Evolutionary conservation across 2,329 filamentous ascomycete genomes (phyloP).

Genomic region (Phaeosphaeria sp.): DNA sequence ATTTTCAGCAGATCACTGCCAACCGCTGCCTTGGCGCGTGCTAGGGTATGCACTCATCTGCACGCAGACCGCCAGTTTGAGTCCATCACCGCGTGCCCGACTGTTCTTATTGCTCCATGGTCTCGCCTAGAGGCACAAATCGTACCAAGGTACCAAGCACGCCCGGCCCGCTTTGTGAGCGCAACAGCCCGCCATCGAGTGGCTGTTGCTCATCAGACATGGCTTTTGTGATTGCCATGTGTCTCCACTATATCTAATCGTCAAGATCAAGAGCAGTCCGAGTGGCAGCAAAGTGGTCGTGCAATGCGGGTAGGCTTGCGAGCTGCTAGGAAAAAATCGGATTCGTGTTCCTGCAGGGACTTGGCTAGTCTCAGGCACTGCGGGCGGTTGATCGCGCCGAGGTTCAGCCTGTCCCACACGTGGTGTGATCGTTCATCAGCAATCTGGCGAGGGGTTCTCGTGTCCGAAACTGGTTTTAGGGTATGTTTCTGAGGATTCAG

Average conservation of each 20-base stretch:
- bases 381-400: conserved; percentile 1
- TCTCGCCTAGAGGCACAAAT: conserved; percentile 19
- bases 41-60: conserved; percentile 17
- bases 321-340: conserved; percentile 1
- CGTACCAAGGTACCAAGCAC: not conserved
- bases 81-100: conserved; percentile 26
- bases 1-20: conserved; percentile 27
- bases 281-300: not conserved
- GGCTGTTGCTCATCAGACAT: not conserved
- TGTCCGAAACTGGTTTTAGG: not conserved
- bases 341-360: conserved; percentile 2
- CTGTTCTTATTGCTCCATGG: conserved; percentile 7
- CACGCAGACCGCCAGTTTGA: conserved; percentile 41
- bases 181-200: not conserved
- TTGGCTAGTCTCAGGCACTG: conserved; percentile 5
- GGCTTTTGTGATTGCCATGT: not conserved
- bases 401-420: not conserved
- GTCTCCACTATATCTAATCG: not conserved
- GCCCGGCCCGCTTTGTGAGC: not conserved
- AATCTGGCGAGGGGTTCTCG: not conserved
- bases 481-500: not conserved
- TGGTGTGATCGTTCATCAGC: not conserved
- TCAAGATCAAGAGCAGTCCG: not conserved
- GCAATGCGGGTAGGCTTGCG: not conserved
- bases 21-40: conserved; percentile 28